phyloP scores from a whole-genome alignment of 1,284 basidiomycete species.

The Ustilago xerochloae region DNA sequence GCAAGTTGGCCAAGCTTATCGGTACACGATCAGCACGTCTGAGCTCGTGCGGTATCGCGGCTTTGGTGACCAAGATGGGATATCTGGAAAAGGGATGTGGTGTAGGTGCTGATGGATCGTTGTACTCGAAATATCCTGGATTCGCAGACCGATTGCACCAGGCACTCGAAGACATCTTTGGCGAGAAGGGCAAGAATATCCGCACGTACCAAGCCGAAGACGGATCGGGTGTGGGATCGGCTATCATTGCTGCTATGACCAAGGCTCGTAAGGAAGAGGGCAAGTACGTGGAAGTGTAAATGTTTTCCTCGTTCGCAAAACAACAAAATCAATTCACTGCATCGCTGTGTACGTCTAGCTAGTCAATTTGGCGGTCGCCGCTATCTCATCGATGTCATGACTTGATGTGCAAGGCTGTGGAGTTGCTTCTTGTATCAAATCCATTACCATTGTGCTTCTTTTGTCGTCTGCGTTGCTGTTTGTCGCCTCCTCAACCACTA shows the following conservation, averaged over 20 bases:
- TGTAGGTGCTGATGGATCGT: slow-evolving; percentile 62
- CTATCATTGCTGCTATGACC: slow-evolving; percentile 67
- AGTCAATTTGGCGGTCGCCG: no score
- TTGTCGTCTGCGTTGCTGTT: no score
- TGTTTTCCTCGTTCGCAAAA: neutral
- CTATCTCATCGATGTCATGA: no score
- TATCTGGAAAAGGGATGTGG: slow-evolving; percentile 62
- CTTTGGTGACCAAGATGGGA: slow-evolving; percentile 64
- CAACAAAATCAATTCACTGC: neutral
- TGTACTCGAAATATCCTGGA: slow-evolving; percentile 66
- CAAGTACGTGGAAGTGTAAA: slow-evolving; percentile 49
- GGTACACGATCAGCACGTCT: slow-evolving; percentile 65
- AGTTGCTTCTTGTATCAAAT: no score
- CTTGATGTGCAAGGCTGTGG: no score
- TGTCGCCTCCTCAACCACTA: no score
- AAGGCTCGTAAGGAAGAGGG: slow-evolving; percentile 57
- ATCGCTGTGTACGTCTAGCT: neutral
- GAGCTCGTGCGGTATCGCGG: slow-evolving; percentile 65
- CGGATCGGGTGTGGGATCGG: slow-evolving; percentile 64
- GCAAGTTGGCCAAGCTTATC: slow-evolving; percentile 77
- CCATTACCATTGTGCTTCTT: no score
- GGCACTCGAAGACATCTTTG: slow-evolving; percentile 67
- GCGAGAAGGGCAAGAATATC: slow-evolving; percentile 60
- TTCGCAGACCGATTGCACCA: slow-evolving; percentile 63
- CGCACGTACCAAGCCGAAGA: slow-evolving; percentile 65